Base-by-base conservation (phyloP, 176 grass and related monocot species). In the Phoenix dactylifera region DNA sequence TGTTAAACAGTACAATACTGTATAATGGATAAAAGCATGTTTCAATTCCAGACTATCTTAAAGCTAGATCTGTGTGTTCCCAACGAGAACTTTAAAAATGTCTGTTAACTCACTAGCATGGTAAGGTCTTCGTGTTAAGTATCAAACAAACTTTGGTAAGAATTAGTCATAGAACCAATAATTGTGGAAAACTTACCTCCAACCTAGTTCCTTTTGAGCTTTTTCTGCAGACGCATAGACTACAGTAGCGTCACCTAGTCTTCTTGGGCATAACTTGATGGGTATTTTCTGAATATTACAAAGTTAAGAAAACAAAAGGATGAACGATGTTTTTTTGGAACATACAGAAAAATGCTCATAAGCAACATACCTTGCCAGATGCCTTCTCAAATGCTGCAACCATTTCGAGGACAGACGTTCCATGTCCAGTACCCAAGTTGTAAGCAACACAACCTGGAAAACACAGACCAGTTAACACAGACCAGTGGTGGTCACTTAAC, bases 371-470 rank as follows among this genome's bases (percentile, higher is more conserved):
- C 93, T 85, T 91, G 79, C 84, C 78, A 48, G 85, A 97, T 1
- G 81, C 84, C 72, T 88, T 83, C 66, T 85, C 74, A 70, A 97
- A 97, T 50, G 91, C 92, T 49, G 62, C 50, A 52, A 90, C 80
- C 83, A 96, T 82, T 71, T 96, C 92, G 6, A 96, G 84, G 49
- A 97, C 87, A 7, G 87, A 88, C 16, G 93, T 97, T 22, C 87
- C 92, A 39, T 68, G 48, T 57, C 87, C 92, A 3, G 87, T 97
- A 7, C 84, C 87, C 22, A 97, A 73, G 58, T 97, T 91, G 77
- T 97, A 91, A 6, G 93, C 87, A 72, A 82, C 84, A 51, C 87
- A 97, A 54, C 79, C 88, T 92, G 60, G 17, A 59, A 29, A 62
- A 74, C 9, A 44, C 35, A 44, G 35, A 12, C 9, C 35, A 44